Evolutionary conservation across 1,284 basidiomycete species (phyloP).

Genomic region (Pseudozyma thailandica): DNA sequence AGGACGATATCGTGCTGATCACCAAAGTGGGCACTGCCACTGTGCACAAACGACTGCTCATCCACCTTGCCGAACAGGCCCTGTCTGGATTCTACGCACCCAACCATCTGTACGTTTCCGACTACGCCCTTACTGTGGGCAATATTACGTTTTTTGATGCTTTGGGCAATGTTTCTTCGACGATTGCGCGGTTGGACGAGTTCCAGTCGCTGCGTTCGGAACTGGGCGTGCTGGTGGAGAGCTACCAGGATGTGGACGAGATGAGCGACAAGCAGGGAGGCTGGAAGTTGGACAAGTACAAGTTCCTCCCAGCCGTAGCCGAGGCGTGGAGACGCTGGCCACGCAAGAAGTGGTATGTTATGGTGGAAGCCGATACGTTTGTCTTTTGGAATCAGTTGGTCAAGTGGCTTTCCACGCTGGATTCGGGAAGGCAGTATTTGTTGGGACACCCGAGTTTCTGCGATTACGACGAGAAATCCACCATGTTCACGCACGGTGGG

Average conservation of each 20-base stretch:
- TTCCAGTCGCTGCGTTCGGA: constrained; percentile 16
- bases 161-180: constrained; percentile 27
- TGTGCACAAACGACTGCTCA: constrained; percentile 28
- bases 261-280: constrained; percentile 25
- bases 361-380: constrained; percentile 58
- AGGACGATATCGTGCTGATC: constrained; percentile 45
- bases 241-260: constrained; percentile 21
- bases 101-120: constrained; percentile 37
- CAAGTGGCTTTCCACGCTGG: constrained; percentile 21
- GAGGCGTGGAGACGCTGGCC: constrained; percentile 37
- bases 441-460: constrained; percentile 36
- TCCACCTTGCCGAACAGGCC: constrained; percentile 32
- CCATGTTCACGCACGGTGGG: constrained; percentile 46
- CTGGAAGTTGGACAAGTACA: constrained; percentile 54
- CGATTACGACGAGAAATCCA: constrained; percentile 29
- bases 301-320: constrained; percentile 47
- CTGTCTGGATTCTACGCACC: constrained; percentile 15
- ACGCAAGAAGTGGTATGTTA: constrained; percentile 41
- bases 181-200: constrained; percentile 13
- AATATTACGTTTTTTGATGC: constrained; percentile 36
- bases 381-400: constrained; percentile 41
- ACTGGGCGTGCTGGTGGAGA: constrained; percentile 3
- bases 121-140: constrained; percentile 16
- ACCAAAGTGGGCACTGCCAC: constrained; percentile 45
- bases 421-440: constrained; percentile 14